phyloP scores from a whole-genome alignment of 176 grass and related monocot species.

The Calamus simplicifolius region DNA sequence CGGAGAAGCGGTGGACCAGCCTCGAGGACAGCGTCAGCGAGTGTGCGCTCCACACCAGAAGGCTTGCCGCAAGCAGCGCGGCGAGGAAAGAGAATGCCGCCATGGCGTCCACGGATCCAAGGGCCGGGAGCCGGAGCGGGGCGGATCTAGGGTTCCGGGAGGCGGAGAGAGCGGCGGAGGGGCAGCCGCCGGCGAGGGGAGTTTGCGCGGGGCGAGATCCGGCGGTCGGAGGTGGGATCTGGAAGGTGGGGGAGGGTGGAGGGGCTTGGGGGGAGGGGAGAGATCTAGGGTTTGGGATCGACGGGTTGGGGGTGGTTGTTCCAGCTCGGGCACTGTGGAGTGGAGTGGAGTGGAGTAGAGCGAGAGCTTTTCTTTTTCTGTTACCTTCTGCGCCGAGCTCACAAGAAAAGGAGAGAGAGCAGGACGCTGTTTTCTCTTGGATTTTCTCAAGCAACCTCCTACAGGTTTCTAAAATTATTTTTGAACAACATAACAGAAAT shows the following conservation, averaged over 20 bases:
- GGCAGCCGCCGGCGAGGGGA: neutral
- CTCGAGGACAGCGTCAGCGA: constrained; percentile 35
- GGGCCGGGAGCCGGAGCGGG: neutral
- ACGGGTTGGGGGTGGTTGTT: neutral
- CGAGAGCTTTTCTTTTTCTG: too few species aligned
- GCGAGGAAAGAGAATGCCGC: constrained; percentile 10
- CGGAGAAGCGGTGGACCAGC: constrained; percentile 85
- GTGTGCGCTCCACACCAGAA: neutral
- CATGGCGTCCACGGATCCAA: constrained; percentile 17
- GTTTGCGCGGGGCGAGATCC: neutral
- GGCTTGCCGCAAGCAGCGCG: constrained; percentile 15
- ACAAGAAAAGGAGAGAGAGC: too few species aligned
- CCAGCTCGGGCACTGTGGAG: too few species aligned
- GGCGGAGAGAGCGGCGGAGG: neutral
- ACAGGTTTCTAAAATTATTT: too few species aligned
- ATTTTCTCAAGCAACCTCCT: too few species aligned
- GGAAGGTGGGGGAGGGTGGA: neutral
- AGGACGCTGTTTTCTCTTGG: too few species aligned
- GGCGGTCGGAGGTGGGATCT: neutral
- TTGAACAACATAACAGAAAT: too few species aligned
- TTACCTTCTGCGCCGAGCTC: too few species aligned
- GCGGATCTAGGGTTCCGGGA: neutral
- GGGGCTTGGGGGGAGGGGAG: neutral
- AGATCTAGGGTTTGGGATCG: constrained; percentile 7
- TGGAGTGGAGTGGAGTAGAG: too few species aligned